phyloP scores from a whole-genome alignment of 352 stramenopile genomes.

The Phytophthora cryptogea region DNA sequence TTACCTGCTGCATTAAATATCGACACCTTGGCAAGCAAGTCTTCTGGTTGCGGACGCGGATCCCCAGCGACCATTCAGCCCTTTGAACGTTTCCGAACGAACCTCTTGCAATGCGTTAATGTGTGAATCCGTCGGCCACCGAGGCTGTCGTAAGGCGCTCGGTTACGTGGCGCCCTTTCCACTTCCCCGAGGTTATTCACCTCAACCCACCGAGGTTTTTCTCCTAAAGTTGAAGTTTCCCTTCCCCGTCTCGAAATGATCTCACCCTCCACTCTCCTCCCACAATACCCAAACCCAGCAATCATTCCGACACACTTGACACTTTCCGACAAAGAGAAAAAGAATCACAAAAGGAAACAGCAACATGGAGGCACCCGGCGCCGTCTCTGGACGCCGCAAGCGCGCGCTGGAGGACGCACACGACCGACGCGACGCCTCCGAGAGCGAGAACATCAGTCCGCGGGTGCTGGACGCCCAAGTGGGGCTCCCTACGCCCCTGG shows the following conservation, averaged over 20 bases:
- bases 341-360: conserved; percentile 18
- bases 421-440: conserved; percentile 9
- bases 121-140: neutral
- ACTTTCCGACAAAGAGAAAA: conserved; percentile 12
- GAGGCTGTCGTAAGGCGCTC: neutral
- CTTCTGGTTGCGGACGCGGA: too few species aligned
- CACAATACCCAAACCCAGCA: neutral
- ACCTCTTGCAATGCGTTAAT: too few species aligned
- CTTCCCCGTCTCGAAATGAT: neutral
- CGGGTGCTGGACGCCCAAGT: conserved; percentile 23
- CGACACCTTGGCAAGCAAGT: too few species aligned
- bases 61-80: too few species aligned
- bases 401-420: conserved; percentile 38
- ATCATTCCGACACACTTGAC: conserved; percentile 1
- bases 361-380: conserved; percentile 32
- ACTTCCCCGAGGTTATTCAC: neutral
- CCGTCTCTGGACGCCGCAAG: conserved; percentile 32
- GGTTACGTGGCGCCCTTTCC: conserved; percentile 15
- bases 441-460: conserved; percentile 30
- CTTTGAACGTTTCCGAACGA: too few species aligned
- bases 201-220: conserved; percentile 16
- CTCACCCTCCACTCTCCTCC: neutral
- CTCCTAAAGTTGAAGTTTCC: neutral
- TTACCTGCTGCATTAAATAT: too few species aligned
- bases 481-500: conserved; percentile 2